Conservation (phyloP, 2,329 filamentous ascomycete species). For the Verticillium nonalfalfae region DNA sequence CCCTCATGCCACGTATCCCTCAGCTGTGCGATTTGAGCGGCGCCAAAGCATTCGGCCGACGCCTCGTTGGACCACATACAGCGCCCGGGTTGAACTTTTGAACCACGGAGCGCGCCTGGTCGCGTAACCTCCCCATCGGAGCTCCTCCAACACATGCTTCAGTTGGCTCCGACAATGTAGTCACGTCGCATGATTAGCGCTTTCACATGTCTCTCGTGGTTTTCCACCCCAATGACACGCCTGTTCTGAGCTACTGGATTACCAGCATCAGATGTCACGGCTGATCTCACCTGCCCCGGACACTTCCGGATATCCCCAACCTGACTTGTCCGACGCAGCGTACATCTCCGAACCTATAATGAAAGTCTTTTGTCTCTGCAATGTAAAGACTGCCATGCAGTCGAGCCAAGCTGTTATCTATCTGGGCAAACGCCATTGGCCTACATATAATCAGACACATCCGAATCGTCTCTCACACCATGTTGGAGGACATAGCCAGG, state of each 20-base stretch:
- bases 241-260: not conserved
- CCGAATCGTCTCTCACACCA: slow-evolving; percentile 12
- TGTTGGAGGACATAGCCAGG: slow-evolving; percentile 33
- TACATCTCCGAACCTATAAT: not conserved
- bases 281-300: slow-evolving; percentile 11
- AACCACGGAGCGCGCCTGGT: not conserved
- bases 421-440: no score
- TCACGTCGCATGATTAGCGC: not conserved
- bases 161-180: not conserved
- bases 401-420: not conserved
- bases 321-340: slow-evolving; percentile 5
- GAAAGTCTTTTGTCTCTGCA: not conserved
- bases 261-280: not conserved
- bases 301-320: slow-evolving; percentile 24
- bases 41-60: no score
- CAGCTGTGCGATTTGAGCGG: no score
- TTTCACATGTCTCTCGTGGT: not conserved
- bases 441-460: slow-evolving; percentile 5
- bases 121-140: not conserved
- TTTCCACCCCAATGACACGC: not conserved
- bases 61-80: no score
- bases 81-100: no score
- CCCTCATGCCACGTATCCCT: no score
- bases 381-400: not conserved
- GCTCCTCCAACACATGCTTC: not conserved